Base-by-base conservation (phyloP, 1,139 yeast genomes). In the Yamadazyma atmosphaerica region DNA sequence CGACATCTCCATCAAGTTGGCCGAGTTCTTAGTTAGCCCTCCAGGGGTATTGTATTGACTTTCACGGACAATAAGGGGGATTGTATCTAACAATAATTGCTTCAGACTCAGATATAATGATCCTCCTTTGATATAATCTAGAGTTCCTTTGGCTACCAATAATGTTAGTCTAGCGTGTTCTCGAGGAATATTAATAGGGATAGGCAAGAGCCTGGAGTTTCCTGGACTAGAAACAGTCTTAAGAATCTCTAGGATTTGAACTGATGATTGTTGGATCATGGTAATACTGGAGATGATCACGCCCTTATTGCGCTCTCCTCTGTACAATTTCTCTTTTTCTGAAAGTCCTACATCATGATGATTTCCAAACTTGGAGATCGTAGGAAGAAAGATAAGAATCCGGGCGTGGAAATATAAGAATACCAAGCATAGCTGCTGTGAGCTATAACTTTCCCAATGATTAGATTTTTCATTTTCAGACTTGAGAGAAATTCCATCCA, bases 91-190 rank as follows among this genome's bases (percentile, higher is more conserved):
- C 26, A 84, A 60, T 34, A 83, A 60, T 26, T 64, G 70, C 46
- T 81, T 83, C 56, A 83, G 80, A 36, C 83, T 87, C 54, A 78
- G 84, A 51, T 83, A 80, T 40, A 88, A 61, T 1, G 92, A 83
- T 0, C 96, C 96, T 18, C 92, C 89, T 54, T 86, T 81, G 2
- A 88, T 82, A 55, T 86, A 87, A 47, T 87, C 96, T 41, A 88
- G 67, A 0, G 88, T 79, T 8, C 95, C 90, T 47, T 82, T 82
- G 1, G 95, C 86, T 14, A 86, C 86, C 39, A 87, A 58, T 13
- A 87, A 65, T 0, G 89, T 74, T 45, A 83, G 73, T 34, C 89
- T 66, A 1, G 89, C 80, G 50, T 80, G 79, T 43, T 83, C 79
- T 41, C 94, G 64, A 0, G 89, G 68, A n/a, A 81, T 66, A 52